A percentile compares a stretch with the other conserved stretches of the same genome.
These are phyloP conservation scores for Colletotrichum higginsianum DNA, from an alignment of 2,329 filamentous ascomycete genomes.

Conservation along the genomic window DNA sequence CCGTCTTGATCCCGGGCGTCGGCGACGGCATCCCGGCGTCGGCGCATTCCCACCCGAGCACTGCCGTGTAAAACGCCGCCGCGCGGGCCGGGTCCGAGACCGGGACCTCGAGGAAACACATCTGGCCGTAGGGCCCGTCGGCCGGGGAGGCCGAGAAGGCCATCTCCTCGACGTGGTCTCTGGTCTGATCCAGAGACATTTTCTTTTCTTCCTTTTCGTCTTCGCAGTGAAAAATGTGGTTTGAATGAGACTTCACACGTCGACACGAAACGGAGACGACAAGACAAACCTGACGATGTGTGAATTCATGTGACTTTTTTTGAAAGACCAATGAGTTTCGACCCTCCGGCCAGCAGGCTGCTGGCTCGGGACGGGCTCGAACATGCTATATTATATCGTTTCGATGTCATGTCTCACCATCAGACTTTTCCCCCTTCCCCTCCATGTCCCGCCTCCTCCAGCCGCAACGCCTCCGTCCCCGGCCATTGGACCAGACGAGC, in stretches of 20 bases:
- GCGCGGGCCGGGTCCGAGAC: slow-evolving; percentile 52
- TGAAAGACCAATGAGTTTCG: neutral
- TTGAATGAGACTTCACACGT: too few species aligned
- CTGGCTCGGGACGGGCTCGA: too few species aligned
- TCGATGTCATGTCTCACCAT: neutral
- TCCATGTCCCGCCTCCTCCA: neutral
- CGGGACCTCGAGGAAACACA: slow-evolving; percentile 59
- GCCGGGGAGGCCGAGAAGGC: too few species aligned
- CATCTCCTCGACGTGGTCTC: neutral
- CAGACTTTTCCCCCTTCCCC: neutral
- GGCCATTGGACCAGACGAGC: neutral
- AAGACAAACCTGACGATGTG: too few species aligned
- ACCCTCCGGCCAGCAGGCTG: neutral
- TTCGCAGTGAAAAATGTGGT: too few species aligned
- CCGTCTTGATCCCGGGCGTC: slow-evolving; percentile 47
- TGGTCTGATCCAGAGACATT: neutral
- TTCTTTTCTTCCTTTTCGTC: neutral
- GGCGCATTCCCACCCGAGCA: slow-evolving; percentile 53
- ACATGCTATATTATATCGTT: neutral
- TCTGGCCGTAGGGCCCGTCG: slow-evolving; percentile 48
- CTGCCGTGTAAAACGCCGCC: slow-evolving; percentile 54
- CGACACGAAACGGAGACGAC: too few species aligned
- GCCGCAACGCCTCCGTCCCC: neutral
- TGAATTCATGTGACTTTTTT: too few species aligned
- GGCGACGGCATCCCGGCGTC: slow-evolving; percentile 44